A percentile compares a stretch with the other conserved stretches of the same genome.
These are phyloP conservation scores for Fragaria nilgerrensis DNA, from an alignment of 306 rosid species.

Conservation along the genomic window DNA sequence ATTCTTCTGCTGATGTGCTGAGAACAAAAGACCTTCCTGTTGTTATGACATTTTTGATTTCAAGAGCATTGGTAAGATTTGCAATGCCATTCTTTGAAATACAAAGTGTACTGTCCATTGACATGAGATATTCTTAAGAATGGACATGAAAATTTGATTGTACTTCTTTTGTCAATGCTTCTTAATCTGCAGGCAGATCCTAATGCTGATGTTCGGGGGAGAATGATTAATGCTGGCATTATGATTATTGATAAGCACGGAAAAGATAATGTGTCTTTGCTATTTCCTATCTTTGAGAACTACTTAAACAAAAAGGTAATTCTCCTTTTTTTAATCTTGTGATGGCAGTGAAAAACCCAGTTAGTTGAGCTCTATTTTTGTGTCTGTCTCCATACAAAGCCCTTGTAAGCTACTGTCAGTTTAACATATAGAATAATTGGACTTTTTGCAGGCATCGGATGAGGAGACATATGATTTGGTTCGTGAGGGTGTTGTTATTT, in stretches of 20 bases:
- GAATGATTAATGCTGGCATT: constrained; percentile 97
- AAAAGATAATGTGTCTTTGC: constrained; percentile 70
- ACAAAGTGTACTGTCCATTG: background rate
- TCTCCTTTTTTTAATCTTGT: constrained; percentile 1
- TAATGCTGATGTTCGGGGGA: constrained; percentile 87
- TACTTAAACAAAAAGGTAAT: constrained; percentile 84
- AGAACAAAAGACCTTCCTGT: constrained; percentile 93
- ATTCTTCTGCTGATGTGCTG: constrained; percentile 89
- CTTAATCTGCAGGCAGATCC: constrained; percentile 83
- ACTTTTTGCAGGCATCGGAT: constrained; percentile 62
- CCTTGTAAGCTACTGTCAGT: background rate
- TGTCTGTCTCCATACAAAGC: constrained; percentile 10
- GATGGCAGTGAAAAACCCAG: background rate
- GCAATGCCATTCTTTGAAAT: background rate
- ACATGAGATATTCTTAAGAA: background rate
- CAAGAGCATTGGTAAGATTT: constrained; percentile 80
- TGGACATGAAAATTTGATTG: background rate
- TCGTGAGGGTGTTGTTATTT: constrained; percentile 98
- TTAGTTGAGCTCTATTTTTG: background rate
- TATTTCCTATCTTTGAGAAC: constrained; percentile 95
- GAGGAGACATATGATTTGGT: constrained; percentile 95
- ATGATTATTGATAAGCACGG: constrained; percentile 96
- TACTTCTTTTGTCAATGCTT: constrained; percentile 22
- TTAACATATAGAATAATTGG: constrained; percentile 1
- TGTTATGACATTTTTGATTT: constrained; percentile 90